phyloP scores from a whole-genome alignment of 495 filamentous ascomycete genomes.

The Aeminium ludgeri region DNA sequence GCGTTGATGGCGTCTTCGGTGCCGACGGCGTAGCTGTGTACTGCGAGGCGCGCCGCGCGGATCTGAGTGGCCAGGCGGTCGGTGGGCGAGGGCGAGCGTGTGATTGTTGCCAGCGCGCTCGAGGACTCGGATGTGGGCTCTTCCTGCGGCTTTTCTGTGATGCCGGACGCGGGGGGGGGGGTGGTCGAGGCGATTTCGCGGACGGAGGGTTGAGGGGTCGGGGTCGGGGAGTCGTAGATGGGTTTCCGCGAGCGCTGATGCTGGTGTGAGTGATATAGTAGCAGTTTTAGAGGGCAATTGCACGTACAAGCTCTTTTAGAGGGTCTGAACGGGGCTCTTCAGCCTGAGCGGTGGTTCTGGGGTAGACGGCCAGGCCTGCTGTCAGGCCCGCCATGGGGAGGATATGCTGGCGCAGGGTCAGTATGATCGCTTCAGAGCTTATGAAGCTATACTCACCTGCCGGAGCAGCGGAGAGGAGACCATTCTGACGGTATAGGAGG shows the following conservation, averaged over 20 bases:
- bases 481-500: constrained; percentile 21
- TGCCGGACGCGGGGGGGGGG: constrained; percentile 18
- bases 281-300: not conserved
- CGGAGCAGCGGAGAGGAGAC: constrained; percentile 31
- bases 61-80: constrained; percentile 80
- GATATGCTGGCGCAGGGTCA: constrained; percentile 31
- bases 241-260: constrained; percentile 48
- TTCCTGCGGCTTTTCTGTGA: constrained; percentile 12
- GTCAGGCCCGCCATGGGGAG: constrained; percentile 39
- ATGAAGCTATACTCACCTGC: constrained; percentile 23
- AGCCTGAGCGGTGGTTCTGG: constrained; percentile 37
- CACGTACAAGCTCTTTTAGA: constrained; percentile 8
- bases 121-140: constrained; percentile 11
- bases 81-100: constrained; percentile 49
- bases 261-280: constrained; percentile 15
- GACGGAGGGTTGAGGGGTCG: constrained; percentile 22
- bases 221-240: constrained; percentile 58
- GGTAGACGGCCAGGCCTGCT: constrained; percentile 37
- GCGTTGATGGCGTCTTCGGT: constrained; percentile 65
- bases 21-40: constrained; percentile 52
- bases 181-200: constrained; percentile 20
- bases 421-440: not conserved
- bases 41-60: constrained; percentile 57
- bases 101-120: no score
- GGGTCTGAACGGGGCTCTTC: constrained; percentile 31